These are phyloP conservation scores for Pichia sp. DNA, from an alignment of 1,139 yeast species.

Conservation along the genomic window DNA sequence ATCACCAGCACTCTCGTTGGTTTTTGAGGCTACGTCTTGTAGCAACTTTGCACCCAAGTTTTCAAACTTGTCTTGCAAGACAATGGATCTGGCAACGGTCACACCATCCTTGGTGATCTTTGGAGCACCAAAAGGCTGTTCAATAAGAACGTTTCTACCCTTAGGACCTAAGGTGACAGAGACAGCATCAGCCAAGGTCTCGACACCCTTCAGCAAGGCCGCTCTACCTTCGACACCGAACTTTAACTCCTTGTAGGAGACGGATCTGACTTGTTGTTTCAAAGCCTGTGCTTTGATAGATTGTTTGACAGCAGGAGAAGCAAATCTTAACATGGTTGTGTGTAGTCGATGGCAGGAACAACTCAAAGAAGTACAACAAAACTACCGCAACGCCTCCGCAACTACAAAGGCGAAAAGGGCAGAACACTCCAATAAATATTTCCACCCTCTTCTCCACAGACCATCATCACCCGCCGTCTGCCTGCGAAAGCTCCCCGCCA, in stretches of 20 bases:
- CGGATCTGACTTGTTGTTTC: conserved; percentile 46
- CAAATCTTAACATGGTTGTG: conserved; percentile 52
- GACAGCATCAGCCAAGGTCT: conserved; percentile 94
- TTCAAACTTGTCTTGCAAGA: conserved; percentile 88
- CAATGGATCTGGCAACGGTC: conserved; percentile 89
- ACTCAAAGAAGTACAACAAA: background rate
- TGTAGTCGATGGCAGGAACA: background rate
- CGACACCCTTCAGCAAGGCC: conserved; percentile 91
- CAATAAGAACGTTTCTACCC: conserved; percentile 96
- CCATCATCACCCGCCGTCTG: background rate
- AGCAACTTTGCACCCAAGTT: conserved; percentile 94
- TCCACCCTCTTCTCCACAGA: background rate
- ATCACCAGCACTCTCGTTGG: conserved; percentile 98
- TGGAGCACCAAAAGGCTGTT: conserved; percentile 96
- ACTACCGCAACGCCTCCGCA: background rate
- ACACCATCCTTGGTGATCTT: conserved; percentile 99
- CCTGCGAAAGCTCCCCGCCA: background rate
- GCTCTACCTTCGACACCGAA: conserved; percentile 99
- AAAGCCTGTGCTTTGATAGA: conserved; percentile 25
- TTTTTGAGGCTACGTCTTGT: conserved; percentile 97
- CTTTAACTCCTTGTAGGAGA: conserved; percentile 91
- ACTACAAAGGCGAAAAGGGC: background rate
- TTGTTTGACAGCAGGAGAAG: conserved; percentile 42
- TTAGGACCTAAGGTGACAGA: conserved; percentile 97
- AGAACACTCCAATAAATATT: background rate